Evolutionary conservation across 1,284 basidiomycete species (phyloP).

Genomic region (Malassezia obtusa): DNA sequence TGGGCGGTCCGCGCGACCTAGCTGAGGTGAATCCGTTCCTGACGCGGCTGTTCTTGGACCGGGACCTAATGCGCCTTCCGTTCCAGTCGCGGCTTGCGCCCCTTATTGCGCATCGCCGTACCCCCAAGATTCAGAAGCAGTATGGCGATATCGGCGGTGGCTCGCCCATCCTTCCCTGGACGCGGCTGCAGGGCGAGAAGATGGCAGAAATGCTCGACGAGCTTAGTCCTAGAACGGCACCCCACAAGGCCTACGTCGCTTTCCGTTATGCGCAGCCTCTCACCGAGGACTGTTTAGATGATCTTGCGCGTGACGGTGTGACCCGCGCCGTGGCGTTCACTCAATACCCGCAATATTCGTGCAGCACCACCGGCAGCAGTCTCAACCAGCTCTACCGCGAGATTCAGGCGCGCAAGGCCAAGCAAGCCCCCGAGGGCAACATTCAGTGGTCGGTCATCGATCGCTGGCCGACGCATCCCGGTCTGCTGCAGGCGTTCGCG

Average conservation of each 20-base stretch:
- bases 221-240: constrained; percentile 78
- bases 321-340: constrained; percentile 88
- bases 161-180: constrained; percentile 91
- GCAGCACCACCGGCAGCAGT: constrained; percentile 92
- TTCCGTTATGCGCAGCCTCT: constrained; percentile 67
- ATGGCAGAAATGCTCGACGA: constrained; percentile 90
- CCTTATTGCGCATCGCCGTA: constrained; percentile 77
- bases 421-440: constrained; percentile 50
- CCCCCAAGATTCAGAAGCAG: constrained; percentile 87
- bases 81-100: constrained; percentile 81
- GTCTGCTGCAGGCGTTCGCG: constrained; percentile 85
- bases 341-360: constrained; percentile 98
- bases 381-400: constrained; percentile 76
- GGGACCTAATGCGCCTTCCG: constrained; percentile 84
- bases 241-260: constrained; percentile 81
- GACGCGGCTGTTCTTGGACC: constrained; percentile 83
- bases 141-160: constrained; percentile 92
- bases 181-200: constrained; percentile 72
- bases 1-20: constrained; percentile 83
- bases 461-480: constrained; percentile 89
- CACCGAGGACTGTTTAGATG: constrained; percentile 68
- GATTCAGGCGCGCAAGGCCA: constrained; percentile 49
- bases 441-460: constrained; percentile 97
- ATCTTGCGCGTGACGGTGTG: constrained; percentile 85
- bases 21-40: constrained; percentile 59